These are phyloP conservation scores for Cladophialophora exuberans DNA, from an alignment of 2,329 filamentous ascomycete genomes.

Conservation along the genomic window DNA sequence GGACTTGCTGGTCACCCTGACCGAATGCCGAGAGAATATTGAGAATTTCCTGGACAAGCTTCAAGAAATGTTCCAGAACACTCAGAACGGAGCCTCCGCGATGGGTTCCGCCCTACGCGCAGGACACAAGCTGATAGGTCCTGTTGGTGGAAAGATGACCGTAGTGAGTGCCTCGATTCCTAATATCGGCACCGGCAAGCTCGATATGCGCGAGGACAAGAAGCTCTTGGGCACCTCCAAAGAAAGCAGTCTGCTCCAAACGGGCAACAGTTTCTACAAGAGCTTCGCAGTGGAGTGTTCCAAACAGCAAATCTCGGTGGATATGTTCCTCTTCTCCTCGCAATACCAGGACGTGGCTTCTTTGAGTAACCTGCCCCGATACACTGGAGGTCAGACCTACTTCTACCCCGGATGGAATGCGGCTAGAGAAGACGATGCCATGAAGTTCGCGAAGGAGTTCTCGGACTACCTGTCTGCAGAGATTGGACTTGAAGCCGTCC, in stretches of 20 bases:
- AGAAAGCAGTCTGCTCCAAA: constrained; percentile 84
- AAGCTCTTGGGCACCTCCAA: constrained; percentile 93
- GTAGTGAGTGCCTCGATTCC: constrained; percentile 89
- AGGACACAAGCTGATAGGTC: constrained; percentile 93
- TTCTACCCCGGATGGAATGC: constrained; percentile 99
- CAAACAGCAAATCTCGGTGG: constrained; percentile 97
- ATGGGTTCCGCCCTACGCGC: constrained; percentile 93
- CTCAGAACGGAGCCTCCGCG: constrained; percentile 83
- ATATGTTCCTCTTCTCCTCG: constrained; percentile 96
- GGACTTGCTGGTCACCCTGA: constrained; percentile 85
- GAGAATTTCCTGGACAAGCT: constrained; percentile 89
- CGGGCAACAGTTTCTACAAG: constrained; percentile 96
- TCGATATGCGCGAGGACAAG: constrained; percentile 95
- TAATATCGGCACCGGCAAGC: constrained; percentile 84
- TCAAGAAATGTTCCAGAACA: constrained; percentile 95
- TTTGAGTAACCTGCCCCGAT: constrained; percentile 90
- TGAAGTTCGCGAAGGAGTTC: constrained; percentile 97
- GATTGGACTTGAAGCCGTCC: constrained; percentile 92
- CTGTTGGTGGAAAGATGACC: constrained; percentile 91
- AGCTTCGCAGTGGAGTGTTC: constrained; percentile 98
- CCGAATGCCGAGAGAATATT: constrained; percentile 86
- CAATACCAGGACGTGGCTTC: constrained; percentile 98
- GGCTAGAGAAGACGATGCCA: constrained; percentile 87
- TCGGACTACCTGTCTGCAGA: constrained; percentile 96
- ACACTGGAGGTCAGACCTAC: constrained; percentile 96